Base-by-base conservation (phyloP, 1,139 yeast species). In the Diutina ranongensis region DNA sequence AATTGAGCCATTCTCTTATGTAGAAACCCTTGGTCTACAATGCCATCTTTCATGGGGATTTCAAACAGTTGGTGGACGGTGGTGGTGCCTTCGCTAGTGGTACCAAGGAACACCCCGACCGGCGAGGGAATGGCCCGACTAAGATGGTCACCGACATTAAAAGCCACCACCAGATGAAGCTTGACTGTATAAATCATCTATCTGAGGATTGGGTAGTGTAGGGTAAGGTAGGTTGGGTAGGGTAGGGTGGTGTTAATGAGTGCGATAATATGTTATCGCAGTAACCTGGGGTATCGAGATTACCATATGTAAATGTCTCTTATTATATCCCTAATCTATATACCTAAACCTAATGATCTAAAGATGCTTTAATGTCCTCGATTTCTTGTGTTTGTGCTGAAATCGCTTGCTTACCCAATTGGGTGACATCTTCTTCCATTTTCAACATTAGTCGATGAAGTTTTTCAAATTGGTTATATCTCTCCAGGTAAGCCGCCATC, bases 61-160 rank as follows among this genome's bases (percentile, higher is more conserved):
- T 20, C 40, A 22, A 35, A 35, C 40, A 35, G 40, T 22, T 35
- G 40, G 40, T 21, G n/a, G 28, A 35, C 40, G 10, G 13, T 22
- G 18, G 18, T n/a, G 19, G 40, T 35, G 13, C 40, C 40, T n/a
- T 35, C 40, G 21, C 18, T 10, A 8, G 22, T 22, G 25, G 13
- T 12, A 8, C 40, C 40, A n/a, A 35, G 25, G 10, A 35, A 13
- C n/a, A 35, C 25, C 28, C 40, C 40, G 27, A 22, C 40, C 40
- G 20, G 40, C 40, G 28, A 21, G n/a, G 40, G 27, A n/a, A 35
- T 35, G 28, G 19, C 28, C 20, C 40, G 27, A 13, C 27, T 35
- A 10, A 35, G 7, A 22, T 35, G 40, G 40, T 35, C 40, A 15
- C 40, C 25, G 28, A 35, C 21, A 15, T 35, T 35, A 22, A 18